A percentile compares a stretch with the other conserved stretches of the same genome.
phyloP scores from a whole-genome alignment of 768 basidiomycete species.

The Dacryopinax spathularia region DNA sequence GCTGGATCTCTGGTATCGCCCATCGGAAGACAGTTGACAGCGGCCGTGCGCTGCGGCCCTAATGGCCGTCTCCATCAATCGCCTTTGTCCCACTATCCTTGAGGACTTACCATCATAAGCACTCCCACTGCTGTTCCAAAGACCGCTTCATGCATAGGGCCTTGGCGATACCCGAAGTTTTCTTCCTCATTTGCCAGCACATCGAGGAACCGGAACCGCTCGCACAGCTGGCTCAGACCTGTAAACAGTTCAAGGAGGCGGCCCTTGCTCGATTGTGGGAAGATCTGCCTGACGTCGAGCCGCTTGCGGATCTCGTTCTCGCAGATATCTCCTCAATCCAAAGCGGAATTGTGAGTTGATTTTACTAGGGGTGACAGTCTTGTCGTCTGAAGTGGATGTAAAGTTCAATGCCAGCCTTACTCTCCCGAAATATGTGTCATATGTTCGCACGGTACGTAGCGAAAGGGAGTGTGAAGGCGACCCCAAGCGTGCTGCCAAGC shows the following conservation, averaged over 20 bases:
- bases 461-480: too few relatives aligned
- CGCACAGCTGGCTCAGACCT: neutral
- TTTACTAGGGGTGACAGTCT: neutral
- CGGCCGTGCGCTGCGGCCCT: neutral
- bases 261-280: neutral
- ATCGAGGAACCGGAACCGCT: neutral
- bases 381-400: too few relatives aligned
- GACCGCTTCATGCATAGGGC: neutral
- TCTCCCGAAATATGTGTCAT: too few relatives aligned
- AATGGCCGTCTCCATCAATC: too few relatives aligned
- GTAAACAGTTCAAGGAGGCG: neutral
- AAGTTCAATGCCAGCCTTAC: too few relatives aligned
- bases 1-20: neutral
- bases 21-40: neutral
- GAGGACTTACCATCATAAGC: too few relatives aligned
- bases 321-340: neutral
- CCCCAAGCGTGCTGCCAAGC: neutral
- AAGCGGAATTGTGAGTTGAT: neutral
- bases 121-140: neutral
- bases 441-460: too few relatives aligned
- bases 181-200: neutral
- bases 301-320: neutral
- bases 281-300: neutral
- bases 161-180: neutral
- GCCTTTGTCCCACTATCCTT: too few relatives aligned